Evolutionary conservation across 176 grass and related monocot species (phyloP).

Genomic region (Phyllostachys edulis): DNA sequence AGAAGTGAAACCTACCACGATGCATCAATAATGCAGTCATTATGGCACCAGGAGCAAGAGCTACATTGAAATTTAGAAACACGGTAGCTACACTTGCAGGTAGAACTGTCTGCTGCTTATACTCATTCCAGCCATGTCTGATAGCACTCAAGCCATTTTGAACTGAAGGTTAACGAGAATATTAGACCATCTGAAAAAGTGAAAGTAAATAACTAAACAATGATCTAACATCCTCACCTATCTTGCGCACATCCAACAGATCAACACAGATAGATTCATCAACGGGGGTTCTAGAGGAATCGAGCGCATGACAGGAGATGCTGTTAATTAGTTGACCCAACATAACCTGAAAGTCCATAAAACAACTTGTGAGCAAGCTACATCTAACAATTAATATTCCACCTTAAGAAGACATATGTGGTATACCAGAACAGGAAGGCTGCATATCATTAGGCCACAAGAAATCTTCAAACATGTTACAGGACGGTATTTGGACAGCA

Average conservation of each 20-base stretch:
- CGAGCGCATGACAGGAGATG: slow-evolving; percentile 73
- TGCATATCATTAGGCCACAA: slow-evolving; percentile 72
- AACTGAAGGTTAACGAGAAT: slow-evolving; percentile 54
- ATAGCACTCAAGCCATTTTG: slow-evolving; percentile 74
- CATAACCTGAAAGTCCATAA: slow-evolving; percentile 67
- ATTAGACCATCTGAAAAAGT: slow-evolving; percentile 34
- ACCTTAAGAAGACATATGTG: not conserved
- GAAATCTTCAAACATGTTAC: slow-evolving; percentile 89
- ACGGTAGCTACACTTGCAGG: slow-evolving; percentile 91
- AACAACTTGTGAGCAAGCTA: slow-evolving; percentile 6
- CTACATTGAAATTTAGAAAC: slow-evolving; percentile 91
- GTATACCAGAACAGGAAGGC: slow-evolving; percentile 83
- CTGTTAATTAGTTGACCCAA: slow-evolving; percentile 86
- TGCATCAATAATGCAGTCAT: slow-evolving; percentile 95
- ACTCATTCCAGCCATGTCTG: slow-evolving; percentile 89
- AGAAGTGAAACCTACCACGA: slow-evolving; percentile 62
- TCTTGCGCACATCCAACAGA: slow-evolving; percentile 65
- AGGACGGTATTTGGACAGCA: slow-evolving; percentile 79
- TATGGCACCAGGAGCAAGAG: slow-evolving; percentile 90
- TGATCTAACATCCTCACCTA: slow-evolving; percentile 55
- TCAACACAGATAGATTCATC: slow-evolving; percentile 58
- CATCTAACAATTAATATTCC: slow-evolving; percentile 17
- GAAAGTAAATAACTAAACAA: slow-evolving; percentile 17
- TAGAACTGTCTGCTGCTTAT: slow-evolving; percentile 87
- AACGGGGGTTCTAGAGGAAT: slow-evolving; percentile 55